Conservation (phyloP, 2,329 filamentous ascomycete species). For the Helotiales sp. region DNA sequence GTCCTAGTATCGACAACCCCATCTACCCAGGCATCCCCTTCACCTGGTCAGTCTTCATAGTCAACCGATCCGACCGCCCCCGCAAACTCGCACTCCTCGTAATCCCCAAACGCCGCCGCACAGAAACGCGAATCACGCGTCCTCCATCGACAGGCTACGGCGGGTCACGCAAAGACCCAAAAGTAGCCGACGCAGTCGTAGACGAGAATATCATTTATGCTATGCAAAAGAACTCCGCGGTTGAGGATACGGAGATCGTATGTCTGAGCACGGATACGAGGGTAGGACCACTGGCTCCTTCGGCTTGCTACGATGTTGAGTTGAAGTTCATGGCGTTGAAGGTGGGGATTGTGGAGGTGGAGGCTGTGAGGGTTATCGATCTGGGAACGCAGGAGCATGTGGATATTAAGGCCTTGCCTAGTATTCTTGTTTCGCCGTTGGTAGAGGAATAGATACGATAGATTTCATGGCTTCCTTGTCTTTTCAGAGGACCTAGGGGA, state of each 20-base stretch:
- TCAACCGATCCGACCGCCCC: conserved; percentile 67
- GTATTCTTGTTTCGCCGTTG: conserved; percentile 57
- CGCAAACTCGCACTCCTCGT: conserved; percentile 74
- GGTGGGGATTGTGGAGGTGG: conserved; percentile 70
- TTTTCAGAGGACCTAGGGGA: no score
- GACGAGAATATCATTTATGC: conserved; percentile 75
- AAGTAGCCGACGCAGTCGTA: conserved; percentile 67
- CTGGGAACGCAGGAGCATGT: conserved; percentile 76
- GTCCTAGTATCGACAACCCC: conserved; percentile 60
- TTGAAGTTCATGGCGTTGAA: conserved; percentile 72
- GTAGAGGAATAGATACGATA: not conserved
- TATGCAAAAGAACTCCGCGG: conserved; percentile 67
- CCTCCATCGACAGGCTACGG: conserved; percentile 55
- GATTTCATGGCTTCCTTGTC: not conserved
- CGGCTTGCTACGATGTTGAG: conserved; percentile 75
- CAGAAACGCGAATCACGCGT: conserved; percentile 51
- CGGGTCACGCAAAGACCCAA: conserved; percentile 42
- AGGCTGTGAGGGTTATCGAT: conserved; percentile 75
- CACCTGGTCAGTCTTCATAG: conserved; percentile 74
- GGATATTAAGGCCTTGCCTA: conserved; percentile 76
- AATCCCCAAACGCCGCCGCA: conserved; percentile 67
- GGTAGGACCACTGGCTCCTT: conserved; percentile 73
- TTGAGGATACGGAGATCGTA: conserved; percentile 71
- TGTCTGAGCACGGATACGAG: conserved; percentile 76
- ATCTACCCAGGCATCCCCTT: conserved; percentile 71